Evolutionary conservation across 805 yeast species (phyloP), one percentile per base, ranked within the genome.

Genomic region (Clavispora santaluciae): DNA sequence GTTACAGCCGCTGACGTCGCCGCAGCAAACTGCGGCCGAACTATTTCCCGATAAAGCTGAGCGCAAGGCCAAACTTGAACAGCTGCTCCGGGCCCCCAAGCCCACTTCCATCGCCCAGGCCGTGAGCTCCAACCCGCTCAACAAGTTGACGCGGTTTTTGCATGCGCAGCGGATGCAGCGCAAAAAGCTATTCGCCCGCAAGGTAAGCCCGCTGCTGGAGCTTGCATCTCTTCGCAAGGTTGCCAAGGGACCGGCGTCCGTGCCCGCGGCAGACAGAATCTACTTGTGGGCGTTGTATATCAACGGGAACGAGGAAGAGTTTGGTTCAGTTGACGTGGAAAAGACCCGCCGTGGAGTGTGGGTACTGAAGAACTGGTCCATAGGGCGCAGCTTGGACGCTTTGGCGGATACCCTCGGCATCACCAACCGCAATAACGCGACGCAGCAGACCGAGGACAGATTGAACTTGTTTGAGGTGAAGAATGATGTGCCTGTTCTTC

Each of bases 361-460:
- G 55, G 70, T 79, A 11, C 76, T 77, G 13, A 74, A 70, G 42
- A 60, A 68, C 22, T 79, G 84, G 83, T 76, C 80, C 0, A 71
- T 78, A 23, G 86, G 86, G 1, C 59, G 79, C 40, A 71, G 78
- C 13, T 55, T 81, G 24, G 86, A 80, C 54, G 66, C 69, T 18
- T 66, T 75, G 6, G 72, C 83, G 7, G 73, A 69, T 22, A 52
- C 61, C 28, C 56, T 78, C 42, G 68, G 63, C 40, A 70, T 81
- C 11, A 59, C 59, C 38, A 80, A 80, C 54, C 55, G 56, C 24
- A 80, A 80, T 49, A 78, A 77, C 52, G 51, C 55, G 23, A 73
- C 72, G 3, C 63, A 53, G 26, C 73, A 71, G 20, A 51, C 59
- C 4, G 55, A 60, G 13, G 68, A 72, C 40, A 59, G 73, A 42